Evolutionary conservation across 2,329 filamentous ascomycete genomes (phyloP), one percentile per base, ranked within the genome.

Genomic region (Colletotrichum tofieldiae): DNA sequence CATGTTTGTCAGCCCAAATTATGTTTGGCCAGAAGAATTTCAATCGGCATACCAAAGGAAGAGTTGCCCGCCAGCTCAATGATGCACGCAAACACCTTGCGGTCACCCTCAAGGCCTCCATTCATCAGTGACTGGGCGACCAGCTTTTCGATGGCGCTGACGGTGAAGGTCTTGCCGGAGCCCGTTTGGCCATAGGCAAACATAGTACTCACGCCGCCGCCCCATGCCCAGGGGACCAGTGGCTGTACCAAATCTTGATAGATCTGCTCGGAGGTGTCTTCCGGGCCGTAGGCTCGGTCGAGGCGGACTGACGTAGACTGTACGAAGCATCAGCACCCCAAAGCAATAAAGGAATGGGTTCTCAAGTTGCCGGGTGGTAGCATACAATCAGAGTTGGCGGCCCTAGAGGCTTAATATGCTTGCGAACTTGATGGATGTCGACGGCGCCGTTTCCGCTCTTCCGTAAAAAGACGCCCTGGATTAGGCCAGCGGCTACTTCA

Each of bases 121-220:
- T 66, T 75, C 76, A 83, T 79, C 16, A 85, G 56, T 0, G 81
- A 78, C 47, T 80, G 77, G 2, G 82, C 82, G 7, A 84, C 82
- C 2, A 85, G 79, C 14, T 81, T 72, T 75, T 86, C 82, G 0
- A 87, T 76, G 2, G 78, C 78, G 65, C 79, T 84, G 65, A 87
- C 79, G 0, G 84, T 86, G 71, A 79, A 82, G 0, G 84, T 87
- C 76, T 87, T 86, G 16, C 86, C 86, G 1, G 85, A 86, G 9
- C 85, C 84, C 0, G 86, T 87, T 73, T 87, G 85, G 12, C 85
- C 85, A 54, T 86, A 86, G 43, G 84, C 84, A 56, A 87, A 86
- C 45, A 88, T 76, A n/a, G 86, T 87, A 20, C 82, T 82, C 29
- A 87, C 81, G 23, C 85, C 84, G 16, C 86, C 86, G 29, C 79